A percentile compares a stretch with the other conserved stretches of the same genome.
Conservation (phyloP, 1,139 yeast species). For the Kodamaea anthophila region DNA sequence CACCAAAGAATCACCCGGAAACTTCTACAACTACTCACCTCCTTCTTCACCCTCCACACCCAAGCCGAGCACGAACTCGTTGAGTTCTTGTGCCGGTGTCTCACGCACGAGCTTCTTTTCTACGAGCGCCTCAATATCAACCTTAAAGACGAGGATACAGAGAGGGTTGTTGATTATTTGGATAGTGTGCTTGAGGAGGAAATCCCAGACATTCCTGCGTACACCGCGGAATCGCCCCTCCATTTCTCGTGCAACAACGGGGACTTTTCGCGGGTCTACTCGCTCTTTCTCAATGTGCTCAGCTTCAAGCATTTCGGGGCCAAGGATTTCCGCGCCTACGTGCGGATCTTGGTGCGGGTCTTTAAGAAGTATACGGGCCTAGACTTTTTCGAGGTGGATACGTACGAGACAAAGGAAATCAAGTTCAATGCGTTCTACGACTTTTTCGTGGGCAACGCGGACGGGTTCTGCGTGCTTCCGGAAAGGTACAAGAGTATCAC, state of each 20-base stretch:
- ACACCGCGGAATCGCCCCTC: conserved; percentile 8
- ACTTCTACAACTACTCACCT: conserved; percentile 18
- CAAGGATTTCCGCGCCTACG: conserved; percentile 13
- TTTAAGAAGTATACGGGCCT: conserved; percentile 20
- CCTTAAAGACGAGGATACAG: conserved; percentile 20
- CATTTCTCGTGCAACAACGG: conserved; percentile 7
- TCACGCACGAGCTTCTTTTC: conserved; percentile 16
- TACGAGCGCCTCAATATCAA: conserved; percentile 13
- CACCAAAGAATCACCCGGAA: conserved; percentile 15
- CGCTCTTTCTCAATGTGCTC: conserved; percentile 20
- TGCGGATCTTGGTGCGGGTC: conserved; percentile 18
- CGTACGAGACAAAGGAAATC: conserved; percentile 14
- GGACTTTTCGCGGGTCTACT: conserved; percentile 18
- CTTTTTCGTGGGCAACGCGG: conserved; percentile 14
- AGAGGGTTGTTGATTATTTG: conserved; percentile 17
- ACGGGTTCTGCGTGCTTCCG: conserved; percentile 14
- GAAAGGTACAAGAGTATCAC: conserved; percentile 10
- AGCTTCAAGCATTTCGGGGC: conserved; percentile 10
- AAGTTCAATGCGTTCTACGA: conserved; percentile 15
- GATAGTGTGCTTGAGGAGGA: conserved; percentile 17
- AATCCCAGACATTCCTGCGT: too few species aligned
- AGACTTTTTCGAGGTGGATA: conserved; percentile 19
- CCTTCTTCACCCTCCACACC: conserved; percentile 16
- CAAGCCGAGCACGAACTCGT: conserved; percentile 18
- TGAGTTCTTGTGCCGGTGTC: conserved; percentile 17